Evolutionary conservation across 176 grass and related monocot genomes (phyloP).

Genomic region (Elaeis guineensis): DNA sequence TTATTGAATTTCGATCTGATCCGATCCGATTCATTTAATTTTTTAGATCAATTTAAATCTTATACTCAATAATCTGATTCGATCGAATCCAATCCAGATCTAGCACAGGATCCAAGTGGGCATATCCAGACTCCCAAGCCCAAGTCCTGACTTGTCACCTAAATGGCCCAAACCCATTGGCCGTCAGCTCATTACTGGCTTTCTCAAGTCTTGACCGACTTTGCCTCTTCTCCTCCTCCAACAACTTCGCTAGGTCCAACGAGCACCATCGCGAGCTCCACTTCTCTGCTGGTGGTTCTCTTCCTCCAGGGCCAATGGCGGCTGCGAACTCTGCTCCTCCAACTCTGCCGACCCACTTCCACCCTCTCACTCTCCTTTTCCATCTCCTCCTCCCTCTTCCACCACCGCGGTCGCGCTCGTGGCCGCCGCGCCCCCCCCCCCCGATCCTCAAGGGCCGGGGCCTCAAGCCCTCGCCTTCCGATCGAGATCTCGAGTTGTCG

Average conservation of each 20-base stretch:
- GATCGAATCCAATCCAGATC: too few species aligned
- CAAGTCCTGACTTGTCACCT: too few species aligned
- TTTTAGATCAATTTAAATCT: too few species aligned
- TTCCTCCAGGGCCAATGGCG: conserved; percentile 4
- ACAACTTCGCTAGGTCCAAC: neutral
- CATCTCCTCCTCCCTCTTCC: neutral
- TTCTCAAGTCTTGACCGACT: too few species aligned
- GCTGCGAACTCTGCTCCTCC: neutral
- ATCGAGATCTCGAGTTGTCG: conserved; percentile 3
- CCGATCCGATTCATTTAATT: too few species aligned
- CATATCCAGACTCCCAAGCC: too few species aligned
- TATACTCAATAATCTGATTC: too few species aligned
- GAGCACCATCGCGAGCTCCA: neutral
- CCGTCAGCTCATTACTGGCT: too few species aligned
- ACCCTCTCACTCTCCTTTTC: neutral
- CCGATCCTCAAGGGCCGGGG: conserved; percentile 21
- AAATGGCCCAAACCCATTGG: too few species aligned
- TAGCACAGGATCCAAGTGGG: too few species aligned
- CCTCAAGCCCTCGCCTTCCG: conserved; percentile 12
- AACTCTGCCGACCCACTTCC: neutral
- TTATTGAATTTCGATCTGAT: too few species aligned
- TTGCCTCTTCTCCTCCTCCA: too few species aligned
- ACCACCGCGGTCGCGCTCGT: neutral
- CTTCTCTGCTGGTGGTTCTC: neutral
- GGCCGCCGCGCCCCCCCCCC: conserved; percentile 21